Base-by-base conservation (phyloP, 106 monocot genomes). In the Acorus gramineus region DNA sequence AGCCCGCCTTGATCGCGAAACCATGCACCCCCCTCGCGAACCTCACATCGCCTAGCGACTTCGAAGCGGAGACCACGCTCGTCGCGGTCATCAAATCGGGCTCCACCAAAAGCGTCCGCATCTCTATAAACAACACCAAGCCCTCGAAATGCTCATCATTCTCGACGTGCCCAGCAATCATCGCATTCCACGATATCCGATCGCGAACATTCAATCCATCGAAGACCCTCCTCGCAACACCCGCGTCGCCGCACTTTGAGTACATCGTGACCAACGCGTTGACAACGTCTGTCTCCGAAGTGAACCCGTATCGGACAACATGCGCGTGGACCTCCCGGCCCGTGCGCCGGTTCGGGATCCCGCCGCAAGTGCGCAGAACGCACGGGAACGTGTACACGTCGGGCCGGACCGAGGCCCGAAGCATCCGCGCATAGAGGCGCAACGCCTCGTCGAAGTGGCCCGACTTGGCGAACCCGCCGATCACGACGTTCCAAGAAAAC, bases 181-280 rank as follows among this genome's bases (percentile, higher is more conserved):
- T 98, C 3, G 96, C 87, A 61, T 91, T 91, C 87, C 96, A 91
- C 3, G 96, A 85, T 43, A 91, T 85, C 52, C 69, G 65, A 52
- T 91, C 87, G 51, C 76, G 80, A 6, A 11, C 49, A 1, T 46
- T 59, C 85, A 91, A 87, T 50, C 13, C 50, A 62, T 87, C 84
- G 65, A 98, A 98, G 73, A 91, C 77, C 65, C 64, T 79, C 3
- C 79, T 71, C 2, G 87, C 80, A 64, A 9, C 13, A 2, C 11
- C 14, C 4, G 66, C 10, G 58, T 78, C 74, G 1, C 96, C 79
- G 11, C 87, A 91, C 70, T 88, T 98, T 0, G 78, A 73, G 66
- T 98, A 91, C 91, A 98, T 98, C 0, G 83, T 92, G 10, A 98
- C 71, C 57, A 92, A 53, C 52, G 91, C 85, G 75, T 91, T 98